Evolutionary conservation across 106 monocot species (phyloP).

Genomic region (Vanilla planifolia): DNA sequence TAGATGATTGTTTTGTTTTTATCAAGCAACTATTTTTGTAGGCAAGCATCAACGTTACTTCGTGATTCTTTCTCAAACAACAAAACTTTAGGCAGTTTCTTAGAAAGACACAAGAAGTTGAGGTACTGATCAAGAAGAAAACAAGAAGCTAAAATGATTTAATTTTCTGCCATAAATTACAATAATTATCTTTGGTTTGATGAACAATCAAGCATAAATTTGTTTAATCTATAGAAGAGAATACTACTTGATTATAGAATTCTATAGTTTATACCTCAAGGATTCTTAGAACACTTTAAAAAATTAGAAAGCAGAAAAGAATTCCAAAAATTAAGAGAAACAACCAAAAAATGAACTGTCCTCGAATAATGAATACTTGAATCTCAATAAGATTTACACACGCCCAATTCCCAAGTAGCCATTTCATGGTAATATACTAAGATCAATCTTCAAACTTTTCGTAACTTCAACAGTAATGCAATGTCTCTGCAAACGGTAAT

Average conservation of each 20-base stretch:
- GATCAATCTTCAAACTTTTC: conserved; percentile 27
- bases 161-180: background rate
- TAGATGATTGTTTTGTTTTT: conserved; percentile 26
- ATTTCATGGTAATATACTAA: conserved; percentile 39
- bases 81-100: conserved; percentile 43
- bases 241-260: too few relatives aligned
- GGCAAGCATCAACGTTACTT: conserved; percentile 16
- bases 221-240: background rate
- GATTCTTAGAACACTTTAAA: too few relatives aligned
- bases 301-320: background rate
- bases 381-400: too few relatives aligned
- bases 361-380: too few relatives aligned
- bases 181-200: background rate
- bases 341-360: too few relatives aligned
- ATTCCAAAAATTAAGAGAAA: background rate
- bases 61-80: conserved; percentile 72
- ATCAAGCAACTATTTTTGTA: conserved; percentile 25
- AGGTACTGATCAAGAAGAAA: background rate
- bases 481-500: conserved; percentile 71
- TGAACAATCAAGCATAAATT: background rate
- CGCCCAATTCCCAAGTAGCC: conserved; percentile 42
- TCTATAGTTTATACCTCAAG: too few relatives aligned
- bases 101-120: background rate
- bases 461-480: conserved; percentile 59
- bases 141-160: background rate